phyloP scores from a whole-genome alignment of 2,329 filamentous ascomycete species.

The Aspergillus novoparasiticus region DNA sequence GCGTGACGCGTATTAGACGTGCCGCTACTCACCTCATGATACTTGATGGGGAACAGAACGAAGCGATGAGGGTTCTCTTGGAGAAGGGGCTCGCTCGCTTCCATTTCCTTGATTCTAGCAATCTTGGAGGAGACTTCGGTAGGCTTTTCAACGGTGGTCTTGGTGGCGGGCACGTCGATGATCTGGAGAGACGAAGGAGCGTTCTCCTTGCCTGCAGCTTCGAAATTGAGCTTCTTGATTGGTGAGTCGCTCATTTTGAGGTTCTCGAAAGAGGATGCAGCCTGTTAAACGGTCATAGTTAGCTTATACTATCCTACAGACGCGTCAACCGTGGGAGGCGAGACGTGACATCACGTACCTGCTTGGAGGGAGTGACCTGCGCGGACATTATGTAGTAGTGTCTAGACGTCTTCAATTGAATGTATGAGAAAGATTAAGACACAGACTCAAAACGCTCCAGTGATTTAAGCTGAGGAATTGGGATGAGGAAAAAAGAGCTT shows the following conservation, averaged over 20 bases:
- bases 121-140: slow-evolving; percentile 45
- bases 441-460: slow-evolving; percentile 24
- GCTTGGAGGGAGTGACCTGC: slow-evolving; percentile 73
- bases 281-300: slow-evolving; percentile 58
- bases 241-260: slow-evolving; percentile 89
- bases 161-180: slow-evolving; percentile 58
- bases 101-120: slow-evolving; percentile 64
- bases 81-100: slow-evolving; percentile 85
- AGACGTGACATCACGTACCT: slow-evolving; percentile 57
- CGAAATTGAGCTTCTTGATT: slow-evolving; percentile 84
- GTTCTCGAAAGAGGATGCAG: slow-evolving; percentile 80
- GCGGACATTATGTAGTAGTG: slow-evolving; percentile 64
- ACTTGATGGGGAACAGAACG: slow-evolving; percentile 98
- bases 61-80: slow-evolving; percentile 96
- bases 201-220: slow-evolving; percentile 79
- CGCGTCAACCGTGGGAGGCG: slow-evolving; percentile 35
- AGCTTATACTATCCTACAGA: slow-evolving; percentile 35
- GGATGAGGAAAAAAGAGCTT: slow-evolving; percentile 29
- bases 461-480: slow-evolving; percentile 19
- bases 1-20: slow-evolving; percentile 62
- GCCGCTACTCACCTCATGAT: slow-evolving; percentile 80
- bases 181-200: slow-evolving; percentile 54
- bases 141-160: slow-evolving; percentile 53
- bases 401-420: slow-evolving; percentile 32
- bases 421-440: slow-evolving; percentile 20